These are phyloP conservation scores for Mediolabrus comicus DNA, from an alignment of 108 stramenopile genomes.

Conservation along the genomic window DNA sequence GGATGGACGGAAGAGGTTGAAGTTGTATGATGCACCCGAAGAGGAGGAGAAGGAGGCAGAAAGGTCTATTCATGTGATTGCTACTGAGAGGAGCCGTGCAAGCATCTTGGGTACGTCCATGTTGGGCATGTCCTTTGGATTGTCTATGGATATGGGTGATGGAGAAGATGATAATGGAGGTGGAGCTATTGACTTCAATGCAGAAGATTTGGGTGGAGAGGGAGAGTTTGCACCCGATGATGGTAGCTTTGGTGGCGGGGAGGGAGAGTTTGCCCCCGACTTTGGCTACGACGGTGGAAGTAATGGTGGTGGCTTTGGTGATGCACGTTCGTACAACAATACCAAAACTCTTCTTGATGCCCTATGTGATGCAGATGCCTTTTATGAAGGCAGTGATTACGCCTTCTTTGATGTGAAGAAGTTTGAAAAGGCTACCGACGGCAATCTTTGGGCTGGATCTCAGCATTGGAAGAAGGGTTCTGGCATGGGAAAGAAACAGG, in stretches of 20 bases:
- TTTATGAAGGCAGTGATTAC: constrained; percentile 50
- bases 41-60: constrained; percentile 87
- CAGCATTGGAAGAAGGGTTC: constrained; percentile 83
- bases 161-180: constrained; percentile 23
- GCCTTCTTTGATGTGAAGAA: constrained; percentile 67
- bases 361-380: constrained; percentile 64
- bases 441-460: constrained; percentile 89
- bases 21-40: constrained; percentile 41
- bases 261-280: constrained; percentile 30
- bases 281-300: constrained; percentile 48
- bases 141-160: constrained; percentile 47
- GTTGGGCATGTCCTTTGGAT: constrained; percentile 48
- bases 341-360: constrained; percentile 67
- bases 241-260: constrained; percentile 18
- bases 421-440: constrained; percentile 56
- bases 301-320: constrained; percentile 42
- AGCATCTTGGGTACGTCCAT: constrained; percentile 11
- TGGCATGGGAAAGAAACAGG: constrained; percentile 8
- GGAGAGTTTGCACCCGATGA: constrained; percentile 42
- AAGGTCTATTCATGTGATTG: constrained; percentile 73
- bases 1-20: constrained; percentile 40
- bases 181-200: constrained; percentile 10
- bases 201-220: constrained; percentile 37
- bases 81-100: constrained; percentile 68
- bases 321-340: constrained; percentile 43